Evolutionary conservation across 495 filamentous ascomycete genomes (phyloP), one percentile per base, ranked within the genome.

Genomic region (Aspergillus ellipticus): DNA sequence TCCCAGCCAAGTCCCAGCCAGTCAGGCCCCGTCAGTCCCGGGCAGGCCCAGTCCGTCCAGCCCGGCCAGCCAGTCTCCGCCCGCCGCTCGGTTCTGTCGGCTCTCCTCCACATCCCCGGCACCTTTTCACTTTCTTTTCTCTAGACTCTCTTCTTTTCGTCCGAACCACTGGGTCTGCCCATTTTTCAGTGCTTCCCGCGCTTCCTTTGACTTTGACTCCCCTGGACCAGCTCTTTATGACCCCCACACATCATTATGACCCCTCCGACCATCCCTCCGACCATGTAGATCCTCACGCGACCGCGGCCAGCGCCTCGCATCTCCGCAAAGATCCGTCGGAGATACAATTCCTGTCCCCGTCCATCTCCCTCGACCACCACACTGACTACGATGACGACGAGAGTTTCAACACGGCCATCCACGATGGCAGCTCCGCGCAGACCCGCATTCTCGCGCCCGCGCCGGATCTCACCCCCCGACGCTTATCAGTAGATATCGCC

Each of bases 311-410:
- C 51, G 24, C 35, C 46, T 21, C 53, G 29, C 28, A 20, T 41
- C 41, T 42, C 48, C 19, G 19, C 29, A n/a, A 35, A 33, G 17
- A 19, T 20, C 41, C 28, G 26, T 43, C 28, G 19, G 41, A 43
- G 17, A 45, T 13, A 15, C 24, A 21, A 33, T 29, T 46, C 19
- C 21, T 48, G 3, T 24, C 41, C 33, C 22, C 49, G 49, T 31
- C 48, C 28, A 9, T 41, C 43, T n/a, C 21, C n/a, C 19, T 35
- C 42, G 9, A 51, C 17, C 16, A 49, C 26, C 49, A 54, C 19
- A 20, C 28, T 28, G 61, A 66, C 16, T 56, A 41, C 24, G 62
- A 70, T 17, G 59, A 41, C 24, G 62, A 70, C 22, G 17, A 42
- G 16, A 66, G 60, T 28, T 52, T 63, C 0, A 58, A 54, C 16